Base-by-base conservation (phyloP, 148 eudicot genomes). In the Polygonum aviculare region DNA sequence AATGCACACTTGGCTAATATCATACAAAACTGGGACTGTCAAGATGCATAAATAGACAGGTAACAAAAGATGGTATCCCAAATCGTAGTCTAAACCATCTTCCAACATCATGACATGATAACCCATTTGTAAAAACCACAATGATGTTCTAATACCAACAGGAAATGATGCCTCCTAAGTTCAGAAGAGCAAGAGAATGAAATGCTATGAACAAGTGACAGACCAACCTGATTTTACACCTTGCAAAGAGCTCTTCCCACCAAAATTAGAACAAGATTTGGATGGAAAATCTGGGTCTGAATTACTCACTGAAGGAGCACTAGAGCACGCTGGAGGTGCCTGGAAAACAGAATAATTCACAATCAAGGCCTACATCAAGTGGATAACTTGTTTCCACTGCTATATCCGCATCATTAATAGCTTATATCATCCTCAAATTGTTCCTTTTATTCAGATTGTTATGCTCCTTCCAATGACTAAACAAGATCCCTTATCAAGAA, bases 251-350 rank as follows among this genome's bases (percentile, higher is more conserved):
- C 77, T 73, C 51, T 26, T 52, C 60, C 48, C 26, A 38, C 79
- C 31, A 31, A 67, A 67, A 78, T 40, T 72, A 45, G 76, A 80
- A 45, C 11, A 49, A 44, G 79, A 51, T 2, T 26, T 72, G 22
- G 79, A 75, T 71, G 79, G 54, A 67, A 63, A 74, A 31, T 65
- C 65, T 35, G 79, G 70, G 22, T 69, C 62, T 55, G 79, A 72
- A 48, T 40, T 11, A 72, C 63, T 62, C 16, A 75, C 7, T 60
- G 78, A 71, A 73, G 79, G 82, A 31, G 74, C 65, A 73, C 22
- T 71, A 16, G 80, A 26, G 55, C 75, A 51, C 10, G 77, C 52
- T 36, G 80, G 77, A 69, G 52, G 77, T 41, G 18, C 81, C 84
- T 82, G 79, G 74, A 44, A 73, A 36, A 72, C 19, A 11, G 15